Conservation (phyloP, 1,284 basidiomycete species). For the Heterobasidion occidentale region DNA sequence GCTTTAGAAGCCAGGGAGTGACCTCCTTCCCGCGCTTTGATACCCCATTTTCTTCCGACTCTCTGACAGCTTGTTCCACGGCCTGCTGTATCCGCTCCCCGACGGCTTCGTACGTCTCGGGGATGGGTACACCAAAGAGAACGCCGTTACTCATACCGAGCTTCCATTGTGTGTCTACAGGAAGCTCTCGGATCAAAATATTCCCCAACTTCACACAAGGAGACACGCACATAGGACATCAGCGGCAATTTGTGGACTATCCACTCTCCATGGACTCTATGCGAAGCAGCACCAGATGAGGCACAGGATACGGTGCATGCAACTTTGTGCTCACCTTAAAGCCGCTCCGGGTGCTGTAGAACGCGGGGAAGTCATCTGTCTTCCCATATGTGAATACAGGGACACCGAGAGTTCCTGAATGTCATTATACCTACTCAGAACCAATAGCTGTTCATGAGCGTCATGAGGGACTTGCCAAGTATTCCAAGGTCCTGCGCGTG, state of each 20-base stretch:
- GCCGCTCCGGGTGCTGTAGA: conserved; percentile 84
- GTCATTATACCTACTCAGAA: not conserved
- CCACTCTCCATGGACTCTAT: conserved; percentile 66
- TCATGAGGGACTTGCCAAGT: conserved; percentile 51
- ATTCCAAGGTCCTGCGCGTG: conserved; percentile 78
- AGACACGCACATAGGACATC: conserved; percentile 54
- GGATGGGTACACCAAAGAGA: conserved; percentile 89
- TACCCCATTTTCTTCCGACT: conserved; percentile 80
- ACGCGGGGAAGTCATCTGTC: conserved; percentile 85
- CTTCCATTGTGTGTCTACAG: conserved; percentile 49
- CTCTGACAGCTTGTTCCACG: conserved; percentile 81
- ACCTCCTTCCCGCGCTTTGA: conserved; percentile 83
- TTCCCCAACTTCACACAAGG: no score
- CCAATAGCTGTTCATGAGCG: not conserved
- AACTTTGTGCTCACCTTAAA: conserved; percentile 47
- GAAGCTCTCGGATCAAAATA: not conserved
- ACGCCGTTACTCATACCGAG: conserved; percentile 66
- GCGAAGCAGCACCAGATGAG: not conserved
- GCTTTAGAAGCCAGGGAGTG: conserved; percentile 90
- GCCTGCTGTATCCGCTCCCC: conserved; percentile 72
- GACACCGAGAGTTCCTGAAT: conserved; percentile 90
- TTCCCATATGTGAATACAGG: conserved; percentile 80
- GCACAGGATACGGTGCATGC: not conserved
- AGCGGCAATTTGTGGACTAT: conserved; percentile 58
- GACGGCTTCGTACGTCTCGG: conserved; percentile 59